Evolutionary conservation across 768 basidiomycete genomes (phyloP).

Genomic region (Tulasnella sp.): DNA sequence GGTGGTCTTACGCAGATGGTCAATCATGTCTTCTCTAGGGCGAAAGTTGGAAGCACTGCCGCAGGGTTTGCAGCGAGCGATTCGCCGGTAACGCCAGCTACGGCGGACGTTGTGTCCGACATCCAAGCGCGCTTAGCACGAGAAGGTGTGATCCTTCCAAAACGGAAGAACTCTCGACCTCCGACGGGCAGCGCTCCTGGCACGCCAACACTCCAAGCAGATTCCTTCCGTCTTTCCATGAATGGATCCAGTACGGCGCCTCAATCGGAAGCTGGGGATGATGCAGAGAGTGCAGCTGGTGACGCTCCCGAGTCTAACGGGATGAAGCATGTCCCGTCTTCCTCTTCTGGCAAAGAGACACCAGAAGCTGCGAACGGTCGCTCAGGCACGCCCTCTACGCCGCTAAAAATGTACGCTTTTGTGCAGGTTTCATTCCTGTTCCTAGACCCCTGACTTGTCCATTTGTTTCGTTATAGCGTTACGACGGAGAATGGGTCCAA

Average conservation of each 20-base stretch:
- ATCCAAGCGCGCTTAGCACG: conserved; percentile 2
- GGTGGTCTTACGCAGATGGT: conserved; percentile 98
- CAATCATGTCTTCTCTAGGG: conserved; percentile 86
- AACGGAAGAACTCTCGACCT: conserved; percentile 1
- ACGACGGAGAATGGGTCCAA: no score
- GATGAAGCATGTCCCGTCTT: no score
- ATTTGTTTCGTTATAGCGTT: no score
- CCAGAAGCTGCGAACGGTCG: no score
- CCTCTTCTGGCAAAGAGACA: no score
- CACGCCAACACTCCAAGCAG: background rate
- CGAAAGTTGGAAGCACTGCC: conserved; percentile 30
- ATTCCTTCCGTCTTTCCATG: background rate
- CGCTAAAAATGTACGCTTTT: no score
- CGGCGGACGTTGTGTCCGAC: conserved; percentile 5
- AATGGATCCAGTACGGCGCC: background rate
- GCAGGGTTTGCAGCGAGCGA: conserved; percentile 1
- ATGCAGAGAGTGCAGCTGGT: background rate
- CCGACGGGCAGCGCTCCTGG: background rate
- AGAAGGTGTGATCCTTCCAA: conserved; percentile 9
- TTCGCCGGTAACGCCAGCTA: conserved; percentile 3
- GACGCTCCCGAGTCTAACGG: background rate
- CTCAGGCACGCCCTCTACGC: no score
- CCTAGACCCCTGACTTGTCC: no score
- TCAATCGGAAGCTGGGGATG: background rate
- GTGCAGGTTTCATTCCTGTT: no score